These are phyloP conservation scores for Xerocomus potaroensis DNA, from an alignment of 768 basidiomycete species.

Conservation along the genomic window DNA sequence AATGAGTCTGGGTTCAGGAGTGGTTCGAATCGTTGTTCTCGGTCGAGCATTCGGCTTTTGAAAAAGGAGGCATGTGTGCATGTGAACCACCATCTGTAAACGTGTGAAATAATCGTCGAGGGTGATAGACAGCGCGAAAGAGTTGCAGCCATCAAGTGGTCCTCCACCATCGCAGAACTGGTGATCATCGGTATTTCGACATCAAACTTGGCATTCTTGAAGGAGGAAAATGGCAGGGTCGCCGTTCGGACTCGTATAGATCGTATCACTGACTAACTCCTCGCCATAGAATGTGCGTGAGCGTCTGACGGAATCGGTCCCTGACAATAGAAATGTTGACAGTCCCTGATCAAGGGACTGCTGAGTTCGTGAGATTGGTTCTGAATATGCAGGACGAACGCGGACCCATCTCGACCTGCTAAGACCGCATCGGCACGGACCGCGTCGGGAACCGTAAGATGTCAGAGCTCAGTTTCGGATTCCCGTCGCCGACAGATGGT, in stretches of 20 bases:
- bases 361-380: neutral
- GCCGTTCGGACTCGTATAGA: neutral
- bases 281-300: neutral
- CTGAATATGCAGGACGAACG: neutral
- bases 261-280: neutral
- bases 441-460: too few relatives aligned
- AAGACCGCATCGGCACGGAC: too few relatives aligned
- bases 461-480: neutral
- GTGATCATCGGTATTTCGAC: neutral
- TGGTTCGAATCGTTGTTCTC: too few relatives aligned
- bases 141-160: neutral
- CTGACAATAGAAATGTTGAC: neutral
- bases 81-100: neutral
- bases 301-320: neutral
- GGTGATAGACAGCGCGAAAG: neutral
- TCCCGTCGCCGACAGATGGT: neutral
- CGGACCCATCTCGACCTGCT: neutral
- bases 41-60: neutral
- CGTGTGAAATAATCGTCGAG: neutral
- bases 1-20: too few relatives aligned
- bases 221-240: neutral
- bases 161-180: neutral
- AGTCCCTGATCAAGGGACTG: too few relatives aligned
- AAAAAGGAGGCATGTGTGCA: neutral
- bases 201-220: neutral